Evolutionary conservation across 768 basidiomycete genomes (phyloP).

Genomic region (Termitomyces sp.): DNA sequence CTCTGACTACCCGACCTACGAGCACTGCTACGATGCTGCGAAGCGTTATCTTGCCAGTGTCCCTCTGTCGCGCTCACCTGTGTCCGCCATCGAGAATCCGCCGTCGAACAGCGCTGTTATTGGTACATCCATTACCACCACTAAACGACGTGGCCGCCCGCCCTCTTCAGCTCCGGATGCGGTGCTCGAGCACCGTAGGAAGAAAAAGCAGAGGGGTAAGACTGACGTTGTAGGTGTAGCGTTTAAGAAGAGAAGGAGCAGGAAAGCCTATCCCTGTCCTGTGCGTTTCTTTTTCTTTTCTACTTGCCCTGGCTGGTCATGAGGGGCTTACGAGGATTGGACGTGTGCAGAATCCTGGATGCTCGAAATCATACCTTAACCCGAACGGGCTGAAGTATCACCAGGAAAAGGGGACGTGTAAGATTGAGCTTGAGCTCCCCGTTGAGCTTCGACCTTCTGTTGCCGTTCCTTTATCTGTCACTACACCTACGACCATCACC

Average conservation of each 20-base stretch:
- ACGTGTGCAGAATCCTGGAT: constrained; percentile 33
- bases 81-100: not conserved
- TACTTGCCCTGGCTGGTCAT: not conserved
- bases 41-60: not conserved
- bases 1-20: constrained; percentile 16
- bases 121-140: too few species aligned
- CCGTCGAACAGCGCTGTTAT: too few species aligned
- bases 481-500: not conserved
- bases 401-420: constrained; percentile 60
- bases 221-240: not conserved
- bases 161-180: not conserved
- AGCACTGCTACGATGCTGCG: constrained; percentile 16
- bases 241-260: constrained; percentile 20
- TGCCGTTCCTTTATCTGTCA: not conserved
- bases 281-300: constrained; percentile 23
- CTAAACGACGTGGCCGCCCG: not conserved
- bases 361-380: constrained; percentile 60
- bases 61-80: too few species aligned
- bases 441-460: not conserved
- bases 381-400: constrained; percentile 67
- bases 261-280: constrained; percentile 44
- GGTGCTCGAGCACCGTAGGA: not conserved
- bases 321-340: not conserved
- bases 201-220: constrained; percentile 6
- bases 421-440: constrained; percentile 29